Conservation (phyloP, 2,329 filamentous ascomycete species). For the Colletotrichum sp. region DNA sequence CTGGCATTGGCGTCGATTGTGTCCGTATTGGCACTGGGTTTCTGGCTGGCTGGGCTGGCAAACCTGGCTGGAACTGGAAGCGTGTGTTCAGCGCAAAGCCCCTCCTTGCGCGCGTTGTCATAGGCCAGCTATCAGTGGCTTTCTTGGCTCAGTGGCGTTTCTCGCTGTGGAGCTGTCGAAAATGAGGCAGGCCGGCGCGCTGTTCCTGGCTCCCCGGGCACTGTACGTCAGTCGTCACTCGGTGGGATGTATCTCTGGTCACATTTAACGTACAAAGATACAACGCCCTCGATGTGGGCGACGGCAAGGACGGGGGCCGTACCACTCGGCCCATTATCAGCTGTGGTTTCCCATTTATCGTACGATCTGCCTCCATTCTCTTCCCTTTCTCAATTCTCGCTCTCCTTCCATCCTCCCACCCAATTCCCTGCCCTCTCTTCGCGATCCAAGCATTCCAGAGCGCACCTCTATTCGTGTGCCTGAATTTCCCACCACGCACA, state of each 20-base stretch:
- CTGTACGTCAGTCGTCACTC: not conserved
- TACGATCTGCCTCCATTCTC: slow-evolving; percentile 21
- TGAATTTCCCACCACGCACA: not conserved
- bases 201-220: not conserved
- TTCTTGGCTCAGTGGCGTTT: not conserved
- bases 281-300: not conserved
- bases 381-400: slow-evolving; percentile 10
- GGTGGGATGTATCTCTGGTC: not conserved
- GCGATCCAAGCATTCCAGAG: not conserved
- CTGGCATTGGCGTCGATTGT: not conserved
- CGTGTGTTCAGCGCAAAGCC: not conserved
- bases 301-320: slow-evolving; percentile 7
- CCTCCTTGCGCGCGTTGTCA: not conserved
- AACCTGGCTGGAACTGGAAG: not conserved
- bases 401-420: not conserved
- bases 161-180: not conserved
- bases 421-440: not conserved
- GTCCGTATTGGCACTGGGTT: not conserved
- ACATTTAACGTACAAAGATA: not conserved
- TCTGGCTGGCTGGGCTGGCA: not conserved
- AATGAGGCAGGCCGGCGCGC: not conserved
- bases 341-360: slow-evolving; percentile 22
- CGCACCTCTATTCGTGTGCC: not conserved
- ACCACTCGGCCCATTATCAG: slow-evolving; percentile 18
- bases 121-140: not conserved